These are phyloP conservation scores for Dacryopinax spathularia DNA, from an alignment of 768 basidiomycete species.

Conservation along the genomic window DNA sequence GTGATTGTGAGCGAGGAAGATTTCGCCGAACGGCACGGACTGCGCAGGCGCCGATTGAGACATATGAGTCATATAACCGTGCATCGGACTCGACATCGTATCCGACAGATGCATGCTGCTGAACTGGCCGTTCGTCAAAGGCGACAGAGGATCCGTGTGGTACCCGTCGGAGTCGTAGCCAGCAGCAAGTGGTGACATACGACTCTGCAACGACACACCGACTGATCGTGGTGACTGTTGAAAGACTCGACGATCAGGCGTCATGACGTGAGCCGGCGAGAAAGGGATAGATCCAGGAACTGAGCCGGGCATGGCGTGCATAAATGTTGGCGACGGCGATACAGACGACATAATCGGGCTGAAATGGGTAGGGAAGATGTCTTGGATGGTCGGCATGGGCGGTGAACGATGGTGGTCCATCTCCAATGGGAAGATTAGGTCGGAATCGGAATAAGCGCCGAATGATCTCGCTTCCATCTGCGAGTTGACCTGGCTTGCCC, in stretches of 20 bases:
- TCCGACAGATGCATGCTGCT: conserved; percentile 4
- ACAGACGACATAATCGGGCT: not conserved
- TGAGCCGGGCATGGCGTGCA: not conserved
- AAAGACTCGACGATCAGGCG: not conserved
- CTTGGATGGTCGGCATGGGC: not conserved
- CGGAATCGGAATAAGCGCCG: not conserved
- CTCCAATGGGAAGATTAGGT: not conserved
- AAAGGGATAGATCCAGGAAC: not conserved
- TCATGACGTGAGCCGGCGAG: not conserved
- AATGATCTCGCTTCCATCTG: not conserved
- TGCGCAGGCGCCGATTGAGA: not conserved
- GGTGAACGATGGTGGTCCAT: not conserved
- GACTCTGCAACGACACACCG: not conserved
- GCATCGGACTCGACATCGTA: not conserved
- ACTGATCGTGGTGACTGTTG: not conserved
- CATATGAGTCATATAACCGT: not conserved
- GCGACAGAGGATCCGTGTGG: not conserved
- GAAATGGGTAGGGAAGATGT: not conserved
- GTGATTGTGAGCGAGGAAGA: not conserved
- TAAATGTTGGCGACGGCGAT: not conserved
- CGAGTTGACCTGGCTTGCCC: not conserved
- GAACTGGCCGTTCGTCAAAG: not conserved
- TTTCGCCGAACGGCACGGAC: not conserved
- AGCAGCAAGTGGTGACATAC: not conserved
- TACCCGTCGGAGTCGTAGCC: not conserved